Evolutionary conservation across 2,329 filamentous ascomycete genomes (phyloP).

Genomic region (Fusarium solani-melongenae): DNA sequence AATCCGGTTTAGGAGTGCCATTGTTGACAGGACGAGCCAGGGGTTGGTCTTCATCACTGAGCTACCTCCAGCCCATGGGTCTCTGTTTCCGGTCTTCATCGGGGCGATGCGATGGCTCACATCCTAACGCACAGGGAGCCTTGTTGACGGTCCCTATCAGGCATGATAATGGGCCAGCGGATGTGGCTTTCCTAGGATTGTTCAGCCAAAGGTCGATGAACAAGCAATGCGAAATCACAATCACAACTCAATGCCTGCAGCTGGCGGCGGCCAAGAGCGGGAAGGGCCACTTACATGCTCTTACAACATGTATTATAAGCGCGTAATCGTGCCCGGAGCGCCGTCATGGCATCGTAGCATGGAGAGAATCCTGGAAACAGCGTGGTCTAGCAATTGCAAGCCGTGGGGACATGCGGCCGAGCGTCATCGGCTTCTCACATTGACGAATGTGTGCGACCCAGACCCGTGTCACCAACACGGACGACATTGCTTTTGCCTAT

Average conservation of each 20-base stretch:
- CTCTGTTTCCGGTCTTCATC: conserved; percentile 20
- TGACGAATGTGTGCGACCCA: conserved; percentile 6
- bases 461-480: conserved; percentile 23
- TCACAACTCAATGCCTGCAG: conserved; percentile 30
- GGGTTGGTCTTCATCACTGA: neutral
- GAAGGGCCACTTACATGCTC: conserved; percentile 11
- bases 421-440: conserved; percentile 29
- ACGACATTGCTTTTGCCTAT: conserved; percentile 32
- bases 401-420: conserved; percentile 18
- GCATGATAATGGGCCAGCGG: conserved; percentile 2
- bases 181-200: conserved; percentile 4
- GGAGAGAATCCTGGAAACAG: conserved; percentile 1
- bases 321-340: conserved; percentile 9
- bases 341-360: conserved; percentile 16
- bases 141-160: conserved; percentile 7
- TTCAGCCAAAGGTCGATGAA: conserved; percentile 1
- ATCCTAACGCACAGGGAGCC: neutral
- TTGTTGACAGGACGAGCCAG: conserved; percentile 9
- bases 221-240: conserved; percentile 14
- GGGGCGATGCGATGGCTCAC: conserved; percentile 14
- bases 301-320: conserved; percentile 17
- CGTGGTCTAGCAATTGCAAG: neutral
- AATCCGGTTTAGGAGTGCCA: neutral
- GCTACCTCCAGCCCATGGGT: conserved; percentile 3
- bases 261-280: conserved; percentile 18